Conservation (phyloP, 2,329 filamentous ascomycete species). For the Diaporthe ilicicola region DNA sequence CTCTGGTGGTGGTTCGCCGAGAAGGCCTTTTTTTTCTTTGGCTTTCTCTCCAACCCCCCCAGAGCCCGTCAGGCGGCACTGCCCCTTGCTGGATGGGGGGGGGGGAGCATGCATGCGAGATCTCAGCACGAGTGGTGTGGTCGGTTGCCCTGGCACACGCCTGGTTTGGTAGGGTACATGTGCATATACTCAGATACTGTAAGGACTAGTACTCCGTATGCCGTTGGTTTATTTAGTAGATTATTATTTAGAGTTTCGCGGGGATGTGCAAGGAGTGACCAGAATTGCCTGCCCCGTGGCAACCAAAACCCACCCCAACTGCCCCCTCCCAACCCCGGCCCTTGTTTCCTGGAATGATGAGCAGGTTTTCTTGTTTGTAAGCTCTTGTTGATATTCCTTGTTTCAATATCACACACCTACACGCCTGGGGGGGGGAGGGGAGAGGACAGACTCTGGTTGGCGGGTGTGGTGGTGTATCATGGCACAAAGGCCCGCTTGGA, state of each 20-base stretch:
- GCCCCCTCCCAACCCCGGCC: too few relatives aligned
- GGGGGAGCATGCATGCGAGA: constrained; percentile 21
- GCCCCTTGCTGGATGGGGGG: constrained; percentile 1
- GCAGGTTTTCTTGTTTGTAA: constrained; percentile 8
- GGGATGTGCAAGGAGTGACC: not conserved
- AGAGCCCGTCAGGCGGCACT: not conserved
- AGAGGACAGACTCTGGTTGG: constrained; percentile 8
- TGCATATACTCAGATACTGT: too few relatives aligned
- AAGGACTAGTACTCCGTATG: too few relatives aligned
- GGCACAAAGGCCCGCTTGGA: constrained; percentile 7
- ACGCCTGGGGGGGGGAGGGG: too few relatives aligned
- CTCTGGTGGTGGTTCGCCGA: not conserved
- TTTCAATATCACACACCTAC: constrained; percentile 22
- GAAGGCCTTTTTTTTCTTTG: not conserved
- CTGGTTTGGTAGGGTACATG: not conserved
- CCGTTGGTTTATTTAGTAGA: too few relatives aligned
- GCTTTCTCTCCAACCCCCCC: too few relatives aligned
- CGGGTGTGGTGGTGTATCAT: constrained; percentile 2
- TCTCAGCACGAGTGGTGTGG: not conserved
- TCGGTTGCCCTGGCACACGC: too few relatives aligned
- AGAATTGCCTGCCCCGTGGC: not conserved
- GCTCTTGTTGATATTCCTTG: not conserved
- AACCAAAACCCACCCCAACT: too few relatives aligned
- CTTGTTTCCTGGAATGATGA: not conserved
- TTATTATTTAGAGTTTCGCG: constrained; percentile 8